Evolutionary conservation across 768 basidiomycete species (phyloP).

Genomic region (Pisolithus albus): DNA sequence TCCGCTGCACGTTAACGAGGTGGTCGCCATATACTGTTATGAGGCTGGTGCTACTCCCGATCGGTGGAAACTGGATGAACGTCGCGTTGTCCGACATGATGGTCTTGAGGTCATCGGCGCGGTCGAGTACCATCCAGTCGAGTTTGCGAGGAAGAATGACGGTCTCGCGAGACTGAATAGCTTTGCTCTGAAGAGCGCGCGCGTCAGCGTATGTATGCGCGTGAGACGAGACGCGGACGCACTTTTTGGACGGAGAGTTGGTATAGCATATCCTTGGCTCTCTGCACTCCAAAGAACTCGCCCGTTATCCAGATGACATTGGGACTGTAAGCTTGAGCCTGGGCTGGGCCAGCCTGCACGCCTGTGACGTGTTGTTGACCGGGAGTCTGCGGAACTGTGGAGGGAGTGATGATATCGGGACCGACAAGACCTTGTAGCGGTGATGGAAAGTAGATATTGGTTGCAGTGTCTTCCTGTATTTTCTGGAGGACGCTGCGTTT

Average conservation of each 20-base stretch:
- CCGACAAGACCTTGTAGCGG: slow-evolving; percentile 83
- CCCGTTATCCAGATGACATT: slow-evolving; percentile 95
- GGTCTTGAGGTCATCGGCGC: slow-evolving; percentile 84
- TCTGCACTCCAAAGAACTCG: slow-evolving; percentile 92
- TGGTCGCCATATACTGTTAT: slow-evolving; percentile 94
- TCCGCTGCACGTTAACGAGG: slow-evolving; percentile 88
- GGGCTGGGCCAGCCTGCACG: neutral
- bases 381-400: slow-evolving; percentile 24
- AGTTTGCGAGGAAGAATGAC: slow-evolving; percentile 93
- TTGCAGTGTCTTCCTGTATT: slow-evolving; percentile 95
- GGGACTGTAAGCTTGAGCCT: slow-evolving; percentile 41
- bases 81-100: slow-evolving; percentile 97
- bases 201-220: slow-evolving; percentile 1
- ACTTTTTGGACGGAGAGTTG: slow-evolving; percentile 86
- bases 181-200: slow-evolving; percentile 56
- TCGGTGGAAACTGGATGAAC: slow-evolving; percentile 87
- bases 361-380: slow-evolving; percentile 6
- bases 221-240: neutral
- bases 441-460: slow-evolving; percentile 93
- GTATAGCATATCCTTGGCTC: slow-evolving; percentile 92
- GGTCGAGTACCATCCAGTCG: slow-evolving; percentile 98
- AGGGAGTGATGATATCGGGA: slow-evolving; percentile 43
- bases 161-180: slow-evolving; percentile 86
- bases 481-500: slow-evolving; percentile 82
- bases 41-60: slow-evolving; percentile 88